Conservation (phyloP, 2,329 filamentous ascomycete species). For the Chrysoporthe puriensis region DNA sequence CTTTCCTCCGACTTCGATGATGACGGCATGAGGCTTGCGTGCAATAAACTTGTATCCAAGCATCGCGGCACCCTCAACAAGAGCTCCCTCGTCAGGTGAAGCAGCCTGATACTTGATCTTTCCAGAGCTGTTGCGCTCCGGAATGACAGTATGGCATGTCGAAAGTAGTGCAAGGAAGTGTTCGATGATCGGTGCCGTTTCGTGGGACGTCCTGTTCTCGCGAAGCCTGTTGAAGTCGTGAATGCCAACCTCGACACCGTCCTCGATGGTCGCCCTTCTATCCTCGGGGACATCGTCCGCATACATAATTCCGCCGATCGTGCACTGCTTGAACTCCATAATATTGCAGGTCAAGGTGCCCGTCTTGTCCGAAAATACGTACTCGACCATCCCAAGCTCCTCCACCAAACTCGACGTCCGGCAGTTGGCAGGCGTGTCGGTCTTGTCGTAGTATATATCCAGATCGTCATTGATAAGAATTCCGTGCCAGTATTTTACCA, state of each 20-base stretch:
- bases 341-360: conserved; percentile 96
- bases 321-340: conserved; percentile 98
- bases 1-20: conserved; percentile 74
- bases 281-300: conserved; percentile 92
- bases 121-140: conserved; percentile 76
- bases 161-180: conserved; percentile 87
- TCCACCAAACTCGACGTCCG: conserved; percentile 95
- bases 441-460: conserved; percentile 96
- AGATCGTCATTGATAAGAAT: conserved; percentile 96
- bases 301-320: conserved; percentile 92
- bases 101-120: conserved; percentile 97
- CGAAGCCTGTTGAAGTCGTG: conserved; percentile 80
- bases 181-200: conserved; percentile 59
- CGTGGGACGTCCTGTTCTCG: conserved; percentile 66
- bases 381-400: conserved; percentile 96
- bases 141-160: conserved; percentile 97
- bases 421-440: conserved; percentile 93
- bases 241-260: conserved; percentile 77
- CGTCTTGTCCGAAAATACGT: conserved; percentile 98
- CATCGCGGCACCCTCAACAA: conserved; percentile 85
- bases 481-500: conserved; percentile 98
- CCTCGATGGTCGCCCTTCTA: conserved; percentile 75
- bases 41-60: conserved; percentile 91
- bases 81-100: conserved; percentile 94
- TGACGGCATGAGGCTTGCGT: conserved; percentile 85